These are phyloP conservation scores for Daedaleopsis sinensis DNA, from an alignment of 768 basidiomycete genomes.

Conservation along the genomic window DNA sequence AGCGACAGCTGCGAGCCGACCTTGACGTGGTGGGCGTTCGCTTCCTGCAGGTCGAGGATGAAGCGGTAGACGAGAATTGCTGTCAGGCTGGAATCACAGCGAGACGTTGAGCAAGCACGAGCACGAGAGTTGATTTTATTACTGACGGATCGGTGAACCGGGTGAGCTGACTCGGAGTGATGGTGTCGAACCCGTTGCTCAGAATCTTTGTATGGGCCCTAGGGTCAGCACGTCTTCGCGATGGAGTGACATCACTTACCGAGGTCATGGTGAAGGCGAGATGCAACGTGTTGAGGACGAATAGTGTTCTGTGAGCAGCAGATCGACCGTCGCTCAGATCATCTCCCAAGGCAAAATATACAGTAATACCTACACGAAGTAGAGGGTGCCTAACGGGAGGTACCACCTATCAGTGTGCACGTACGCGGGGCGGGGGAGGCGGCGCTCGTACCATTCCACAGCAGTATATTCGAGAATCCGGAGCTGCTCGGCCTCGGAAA, in stretches of 20 bases:
- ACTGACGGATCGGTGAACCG: no score
- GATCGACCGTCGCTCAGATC: no score
- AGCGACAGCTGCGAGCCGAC: background rate
- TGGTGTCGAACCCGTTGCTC: no score
- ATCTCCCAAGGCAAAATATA: background rate
- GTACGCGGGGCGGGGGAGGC: background rate
- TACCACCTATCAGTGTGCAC: background rate
- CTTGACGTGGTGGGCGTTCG: conserved; percentile 9
- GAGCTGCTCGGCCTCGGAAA: background rate
- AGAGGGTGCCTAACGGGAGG: no score
- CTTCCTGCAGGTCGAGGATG: background rate
- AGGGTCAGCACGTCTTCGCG: background rate
- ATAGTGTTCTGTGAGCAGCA: no score
- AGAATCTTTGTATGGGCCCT: no score
- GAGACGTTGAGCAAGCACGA: background rate
- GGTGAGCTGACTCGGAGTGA: no score
- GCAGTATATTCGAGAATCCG: background rate
- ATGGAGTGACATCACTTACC: background rate
- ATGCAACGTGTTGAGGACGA: background rate
- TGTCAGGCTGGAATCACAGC: background rate
- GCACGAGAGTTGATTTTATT: no score
- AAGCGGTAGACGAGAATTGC: conserved; percentile 1
- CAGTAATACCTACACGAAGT: no score
- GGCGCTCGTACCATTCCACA: background rate
- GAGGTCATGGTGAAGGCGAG: background rate